Conservation (phyloP, 306 rosid genomes). For the Casuarina equisetifolia region DNA sequence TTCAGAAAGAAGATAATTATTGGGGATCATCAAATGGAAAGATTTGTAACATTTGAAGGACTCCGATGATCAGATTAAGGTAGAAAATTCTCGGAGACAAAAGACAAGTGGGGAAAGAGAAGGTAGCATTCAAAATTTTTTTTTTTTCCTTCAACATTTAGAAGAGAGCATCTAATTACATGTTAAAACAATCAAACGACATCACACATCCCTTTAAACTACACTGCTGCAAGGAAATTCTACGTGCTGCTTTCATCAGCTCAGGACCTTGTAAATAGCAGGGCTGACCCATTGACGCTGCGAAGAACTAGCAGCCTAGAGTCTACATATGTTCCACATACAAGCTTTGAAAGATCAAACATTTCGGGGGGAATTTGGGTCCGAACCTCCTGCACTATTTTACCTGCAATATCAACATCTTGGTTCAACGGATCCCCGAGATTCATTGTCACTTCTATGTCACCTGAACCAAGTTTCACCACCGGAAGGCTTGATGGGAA, state of each 20-base stretch:
- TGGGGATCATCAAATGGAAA: no score
- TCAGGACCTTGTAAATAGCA: conserved; percentile 83
- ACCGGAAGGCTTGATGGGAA: conserved; percentile 89
- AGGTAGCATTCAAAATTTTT: background rate
- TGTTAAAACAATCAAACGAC: background rate
- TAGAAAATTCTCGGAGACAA: background rate
- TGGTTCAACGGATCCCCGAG: conserved; percentile 60
- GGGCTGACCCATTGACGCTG: conserved; percentile 93
- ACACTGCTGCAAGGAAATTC: background rate
- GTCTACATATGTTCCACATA: conserved; percentile 93
- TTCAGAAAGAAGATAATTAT: no score
- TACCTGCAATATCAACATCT: conserved; percentile 49
- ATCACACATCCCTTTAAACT: background rate
- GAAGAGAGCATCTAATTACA: background rate
- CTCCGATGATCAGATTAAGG: background rate
- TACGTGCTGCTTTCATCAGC: conserved; percentile 40
- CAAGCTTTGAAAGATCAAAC: conserved; percentile 86
- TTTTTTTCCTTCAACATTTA: background rate
- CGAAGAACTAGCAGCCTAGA: conserved; percentile 78
- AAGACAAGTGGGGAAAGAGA: no score
- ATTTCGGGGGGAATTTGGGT: conserved; percentile 83
- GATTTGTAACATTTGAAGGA: background rate
- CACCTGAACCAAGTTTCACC: conserved; percentile 68
- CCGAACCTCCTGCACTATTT: conserved; percentile 68
- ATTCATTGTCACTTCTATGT: conserved; percentile 59